Base-by-base conservation (phyloP, 1,284 basidiomycete species). In the Puccinia hordei region DNA sequence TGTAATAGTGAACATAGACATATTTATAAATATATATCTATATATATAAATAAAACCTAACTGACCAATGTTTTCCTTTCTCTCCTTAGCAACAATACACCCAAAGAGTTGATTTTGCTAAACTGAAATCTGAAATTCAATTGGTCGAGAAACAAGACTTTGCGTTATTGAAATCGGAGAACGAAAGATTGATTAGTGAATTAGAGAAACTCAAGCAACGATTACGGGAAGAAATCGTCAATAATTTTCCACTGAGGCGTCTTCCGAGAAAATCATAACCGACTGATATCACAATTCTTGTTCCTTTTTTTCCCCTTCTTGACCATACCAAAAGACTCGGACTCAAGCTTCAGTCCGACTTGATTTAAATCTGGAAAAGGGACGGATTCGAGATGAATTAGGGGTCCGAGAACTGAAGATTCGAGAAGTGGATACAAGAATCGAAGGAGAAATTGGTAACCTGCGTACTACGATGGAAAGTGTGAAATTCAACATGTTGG, bases 101-200 rank as follows among this genome's bases (percentile, higher is more conserved):
- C 33, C 94, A 95, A 85, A 93, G 97, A 88, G 95, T 99, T 81
- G 96, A 98, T 87, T 98, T 99, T 86, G 93, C 95, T 6, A 92
- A 95, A 85, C 91, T 97, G 83, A 98, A 98, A 87, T 96, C 94
- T 22, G 96, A 98, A 85, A 89, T 99, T 41, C 93, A 98, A 87
- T 88, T 99, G 61, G 93, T 94, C 88, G 95, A 98, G 88, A 95
- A 96, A 89, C 98, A 98, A 84, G 96, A 99, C 85, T 89, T 98
- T 74, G 92, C 94, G 33, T 91, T 95, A 88, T 92, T 99, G 88
- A 97, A 95, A 87, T 91, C 93, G 61, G 85, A 86, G 81, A 98
- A 94, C 84, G 96, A 98, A 86, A 90, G 96, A 27, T 88, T 99
- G 24, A 89, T 93, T 84, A 89, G 90, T 46, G 96, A 99, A 85